A percentile compares a stretch with the other conserved stretches of the same genome.
These are phyloP conservation scores for Anthoceros angustus DNA, from an alignment of 225 moss, liverwort and hornwort genomes.

Conservation along the genomic window DNA sequence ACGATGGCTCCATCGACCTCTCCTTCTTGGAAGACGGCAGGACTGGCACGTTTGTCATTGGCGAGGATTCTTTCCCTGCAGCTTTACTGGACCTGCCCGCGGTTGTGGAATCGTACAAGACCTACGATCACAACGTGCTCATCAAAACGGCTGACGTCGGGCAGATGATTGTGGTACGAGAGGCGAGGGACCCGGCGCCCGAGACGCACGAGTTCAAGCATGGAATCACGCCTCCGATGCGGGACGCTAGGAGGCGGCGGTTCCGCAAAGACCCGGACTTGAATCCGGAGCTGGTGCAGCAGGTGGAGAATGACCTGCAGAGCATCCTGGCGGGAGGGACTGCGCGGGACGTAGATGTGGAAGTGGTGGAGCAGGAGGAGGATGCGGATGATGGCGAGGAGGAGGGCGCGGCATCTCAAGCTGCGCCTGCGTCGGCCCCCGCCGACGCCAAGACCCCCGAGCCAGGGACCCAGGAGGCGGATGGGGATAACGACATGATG, in stretches of 20 bases:
- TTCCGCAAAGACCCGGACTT: constrained; percentile 92
- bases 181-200: constrained; percentile 33
- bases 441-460: constrained; percentile 14
- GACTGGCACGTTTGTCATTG: constrained; percentile 66
- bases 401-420: constrained; percentile 36
- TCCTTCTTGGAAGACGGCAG: constrained; percentile 79
- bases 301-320: constrained; percentile 88
- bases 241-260: constrained; percentile 80
- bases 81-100: constrained; percentile 79
- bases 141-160: constrained; percentile 96
- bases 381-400: constrained; percentile 80
- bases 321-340: constrained; percentile 95
- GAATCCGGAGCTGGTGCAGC: constrained; percentile 91
- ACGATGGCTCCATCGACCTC: constrained; percentile 59
- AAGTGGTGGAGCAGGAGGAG: constrained; percentile 95
- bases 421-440: constrained; percentile 19
- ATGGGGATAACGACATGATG: constrained; percentile 50
- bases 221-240: constrained; percentile 84
- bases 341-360: constrained; percentile 95
- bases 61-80: constrained; percentile 62
- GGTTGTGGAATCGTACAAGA: constrained; percentile 89
- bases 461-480: constrained; percentile 30
- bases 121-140: constrained; percentile 94
- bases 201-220: constrained; percentile 77
- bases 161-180: constrained; percentile 97